These are phyloP conservation scores for Leishmania amazonensis DNA, from an alignment of 208 protist genomes.

Conservation along the genomic window DNA sequence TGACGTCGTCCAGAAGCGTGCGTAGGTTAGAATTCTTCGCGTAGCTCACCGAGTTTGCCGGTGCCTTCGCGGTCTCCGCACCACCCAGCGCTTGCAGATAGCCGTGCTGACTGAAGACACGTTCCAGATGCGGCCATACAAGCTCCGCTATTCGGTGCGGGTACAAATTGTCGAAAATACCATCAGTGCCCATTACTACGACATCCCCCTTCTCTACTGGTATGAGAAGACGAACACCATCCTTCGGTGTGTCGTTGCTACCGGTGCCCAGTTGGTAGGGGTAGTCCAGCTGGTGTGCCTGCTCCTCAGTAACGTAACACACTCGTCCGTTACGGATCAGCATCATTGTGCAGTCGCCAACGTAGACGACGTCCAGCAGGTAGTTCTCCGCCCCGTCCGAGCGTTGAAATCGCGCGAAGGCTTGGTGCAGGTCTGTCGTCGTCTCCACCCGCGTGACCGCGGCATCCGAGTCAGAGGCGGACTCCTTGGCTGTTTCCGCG, in stretches of 20 bases:
- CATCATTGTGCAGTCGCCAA: conserved; percentile 70
- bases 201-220: conserved; percentile 60
- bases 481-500: neutral
- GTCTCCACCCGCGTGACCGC: neutral
- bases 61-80: neutral
- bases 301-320: conserved; percentile 50
- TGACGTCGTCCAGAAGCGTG: conserved; percentile 44
- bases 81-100: conserved; percentile 8
- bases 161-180: conserved; percentile 81
- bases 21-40: conserved; percentile 25
- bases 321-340: conserved; percentile 55
- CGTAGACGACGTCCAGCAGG: conserved; percentile 57
- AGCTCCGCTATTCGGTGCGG: conserved; percentile 35
- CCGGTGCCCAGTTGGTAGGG: conserved; percentile 71
- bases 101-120: conserved; percentile 36
- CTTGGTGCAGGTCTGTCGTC: conserved; percentile 16
- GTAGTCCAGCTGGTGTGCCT: conserved; percentile 68
- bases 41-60: neutral
- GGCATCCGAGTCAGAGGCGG: neutral
- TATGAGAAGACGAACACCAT: conserved; percentile 40
- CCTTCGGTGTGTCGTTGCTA: conserved; percentile 56
- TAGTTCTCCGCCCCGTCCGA: conserved; percentile 31
- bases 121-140: conserved; percentile 43
- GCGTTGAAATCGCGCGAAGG: conserved; percentile 5
- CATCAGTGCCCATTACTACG: conserved; percentile 70